A percentile compares a stretch with the other conserved stretches of the same genome.
phyloP scores from a whole-genome alignment of 2,329 filamentous ascomycete species.

The Penicillium brasilianum region DNA sequence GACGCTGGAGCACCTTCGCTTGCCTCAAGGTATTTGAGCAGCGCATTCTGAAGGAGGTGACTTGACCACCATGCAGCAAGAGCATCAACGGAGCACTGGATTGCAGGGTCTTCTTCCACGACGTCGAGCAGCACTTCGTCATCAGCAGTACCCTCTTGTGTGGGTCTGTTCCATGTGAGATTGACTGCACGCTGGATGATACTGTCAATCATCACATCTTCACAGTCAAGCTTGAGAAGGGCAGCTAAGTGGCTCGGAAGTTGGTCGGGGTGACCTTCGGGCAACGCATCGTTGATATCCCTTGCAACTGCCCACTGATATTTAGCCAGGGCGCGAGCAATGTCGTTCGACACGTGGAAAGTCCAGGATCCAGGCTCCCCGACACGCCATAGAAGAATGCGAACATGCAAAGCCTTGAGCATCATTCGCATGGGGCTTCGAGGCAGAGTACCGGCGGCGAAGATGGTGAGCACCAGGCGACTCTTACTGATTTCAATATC shows the following conservation, averaged over 20 bases:
- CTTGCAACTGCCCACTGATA: slow-evolving; percentile 83
- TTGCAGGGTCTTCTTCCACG: slow-evolving; percentile 82
- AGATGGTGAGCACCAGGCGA: slow-evolving; percentile 80
- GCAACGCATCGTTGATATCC: slow-evolving; percentile 57
- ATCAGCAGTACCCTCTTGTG: slow-evolving; percentile 66
- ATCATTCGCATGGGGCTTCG: slow-evolving; percentile 82
- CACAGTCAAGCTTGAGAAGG: slow-evolving; percentile 78
- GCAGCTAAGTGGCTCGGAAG: slow-evolving; percentile 77
- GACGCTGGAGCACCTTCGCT: slow-evolving; percentile 54
- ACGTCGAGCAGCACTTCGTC: slow-evolving; percentile 76
- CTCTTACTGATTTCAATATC: slow-evolving; percentile 89
- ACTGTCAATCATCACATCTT: slow-evolving; percentile 76
- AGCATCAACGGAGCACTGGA: slow-evolving; percentile 85
- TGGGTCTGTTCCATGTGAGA: slow-evolving; percentile 83
- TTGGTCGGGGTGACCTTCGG: slow-evolving; percentile 63
- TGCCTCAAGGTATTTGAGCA: slow-evolving; percentile 66
- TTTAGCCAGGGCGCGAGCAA: slow-evolving; percentile 75
- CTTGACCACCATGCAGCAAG: slow-evolving; percentile 91
- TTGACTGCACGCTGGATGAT: slow-evolving; percentile 88
- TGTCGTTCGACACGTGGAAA: slow-evolving; percentile 67
- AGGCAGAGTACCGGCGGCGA: slow-evolving; percentile 85
- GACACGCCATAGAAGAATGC: slow-evolving; percentile 83
- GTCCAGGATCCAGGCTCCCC: slow-evolving; percentile 68
- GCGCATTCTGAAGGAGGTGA: slow-evolving; percentile 69
- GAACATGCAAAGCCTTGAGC: slow-evolving; percentile 89